Base-by-base conservation (phyloP, 2,329 filamentous ascomycete species). In the Exophiala viscosa region DNA sequence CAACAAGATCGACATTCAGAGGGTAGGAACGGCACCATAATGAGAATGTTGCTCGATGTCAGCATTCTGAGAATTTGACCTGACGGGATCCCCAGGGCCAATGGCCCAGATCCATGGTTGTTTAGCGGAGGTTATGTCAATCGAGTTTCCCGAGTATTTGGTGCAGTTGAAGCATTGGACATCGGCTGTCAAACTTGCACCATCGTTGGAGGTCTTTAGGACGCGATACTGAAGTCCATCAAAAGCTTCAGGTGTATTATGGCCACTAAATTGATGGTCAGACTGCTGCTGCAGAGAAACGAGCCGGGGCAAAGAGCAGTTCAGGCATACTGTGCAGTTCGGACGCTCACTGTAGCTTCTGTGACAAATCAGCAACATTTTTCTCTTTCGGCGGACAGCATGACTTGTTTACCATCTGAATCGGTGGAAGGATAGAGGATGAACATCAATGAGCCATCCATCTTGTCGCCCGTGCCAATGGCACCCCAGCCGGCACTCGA, bases 371-470 rank as follows among this genome's bases (percentile, higher is more conserved):
- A 33, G 32, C 32, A 33, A 33, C 32, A 33, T 33, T 33, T 33
- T 33, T 13, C 32, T 33, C 32, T 13, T 33, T 33, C 32, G 32
- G 32, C 32, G 32, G 32, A 33, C 32, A 33, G 32, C 32, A 33
- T 33, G 32, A 33, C 32, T 33, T 33, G 32, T 13, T 51, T 15
- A 47, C 48, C 48, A 40, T 41, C 23, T 18, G 17, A 15, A 14
- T 35, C 18, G 14, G 17, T 23, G 23, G 48, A 51, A 33, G 48
- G 42, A 40, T 55, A 55, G 35, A 51, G 47, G 31, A 55, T 45
- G 32, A 55, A 51, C 53, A 55, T 55, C 13, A 55, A 40, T 10
- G 53, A 48, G n/a, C 45, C 44, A 28, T 47, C 44, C 53, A 55
- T 55, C 9, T 15, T 38, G 15, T 49, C 18, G 14, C 53, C 53